These are phyloP conservation scores for Nothophytophthora sp. DNA, from an alignment of 352 stramenopile species.

Conservation along the genomic window DNA sequence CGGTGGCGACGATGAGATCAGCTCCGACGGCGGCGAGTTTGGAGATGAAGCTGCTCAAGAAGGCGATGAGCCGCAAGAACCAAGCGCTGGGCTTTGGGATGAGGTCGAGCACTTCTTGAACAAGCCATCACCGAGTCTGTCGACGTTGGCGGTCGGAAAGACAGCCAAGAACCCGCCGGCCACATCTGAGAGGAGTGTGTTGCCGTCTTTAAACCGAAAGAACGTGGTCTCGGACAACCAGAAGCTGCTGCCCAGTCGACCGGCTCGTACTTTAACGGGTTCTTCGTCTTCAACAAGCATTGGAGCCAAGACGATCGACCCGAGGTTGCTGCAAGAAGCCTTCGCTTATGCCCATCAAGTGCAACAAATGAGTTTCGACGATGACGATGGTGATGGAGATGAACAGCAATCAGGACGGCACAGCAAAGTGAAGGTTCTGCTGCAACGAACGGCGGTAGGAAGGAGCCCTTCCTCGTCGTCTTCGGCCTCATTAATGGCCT, in stretches of 20 bases:
- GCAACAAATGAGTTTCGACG: slow-evolving; percentile 40
- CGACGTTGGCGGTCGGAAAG: slow-evolving; percentile 35
- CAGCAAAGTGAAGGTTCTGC: slow-evolving; percentile 21
- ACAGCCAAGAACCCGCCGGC: slow-evolving; percentile 24
- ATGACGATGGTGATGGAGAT: slow-evolving; percentile 39
- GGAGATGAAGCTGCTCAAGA: slow-evolving; percentile 9
- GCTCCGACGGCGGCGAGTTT: slow-evolving; percentile 12
- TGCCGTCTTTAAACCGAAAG: slow-evolving; percentile 39
- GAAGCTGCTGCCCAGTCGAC: slow-evolving; percentile 10
- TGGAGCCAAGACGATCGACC: slow-evolving; percentile 46
- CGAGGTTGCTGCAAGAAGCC: slow-evolving; percentile 68
- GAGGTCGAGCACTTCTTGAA: slow-evolving; percentile 80
- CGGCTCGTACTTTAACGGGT: slow-evolving; percentile 8
- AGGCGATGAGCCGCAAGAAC: slow-evolving; percentile 49
- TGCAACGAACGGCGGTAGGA: slow-evolving; percentile 17
- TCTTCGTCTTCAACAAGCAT: too few species aligned
- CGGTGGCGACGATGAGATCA: neutral
- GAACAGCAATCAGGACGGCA: slow-evolving; percentile 26
- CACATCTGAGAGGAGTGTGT: slow-evolving; percentile 37
- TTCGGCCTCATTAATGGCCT: slow-evolving; percentile 22
- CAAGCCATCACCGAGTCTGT: slow-evolving; percentile 62
- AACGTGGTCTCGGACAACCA: slow-evolving; percentile 38
- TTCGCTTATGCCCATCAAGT: slow-evolving; percentile 73
- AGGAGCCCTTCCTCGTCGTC: slow-evolving; percentile 26
- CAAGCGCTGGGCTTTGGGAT: slow-evolving; percentile 51